Evolutionary conservation across 148 eudicot genomes (phyloP).

Genomic region (Bassia scoparia): DNA sequence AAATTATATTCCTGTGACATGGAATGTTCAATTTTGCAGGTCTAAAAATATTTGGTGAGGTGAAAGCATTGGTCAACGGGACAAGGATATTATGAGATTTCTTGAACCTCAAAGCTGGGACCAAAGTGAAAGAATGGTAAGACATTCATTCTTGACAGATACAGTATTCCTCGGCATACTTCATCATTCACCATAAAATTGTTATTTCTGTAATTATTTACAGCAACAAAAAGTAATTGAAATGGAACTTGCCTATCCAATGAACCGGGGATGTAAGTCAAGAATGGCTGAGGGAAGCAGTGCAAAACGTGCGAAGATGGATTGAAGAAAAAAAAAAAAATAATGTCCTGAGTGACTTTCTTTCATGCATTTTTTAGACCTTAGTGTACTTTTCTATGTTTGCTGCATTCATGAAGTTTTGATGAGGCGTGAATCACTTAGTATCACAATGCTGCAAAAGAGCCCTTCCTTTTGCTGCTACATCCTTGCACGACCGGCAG

Average conservation of each 20-base stretch:
- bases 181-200: neutral
- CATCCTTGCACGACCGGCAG: neutral
- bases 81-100: conserved; percentile 72
- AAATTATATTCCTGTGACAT: neutral
- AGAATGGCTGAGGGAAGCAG: conserved; percentile 72
- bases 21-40: conserved; percentile 37
- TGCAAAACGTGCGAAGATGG: conserved; percentile 65
- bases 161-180: too few species aligned
- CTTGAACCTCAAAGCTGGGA: conserved; percentile 79
- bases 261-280: conserved; percentile 65
- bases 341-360: neutral
- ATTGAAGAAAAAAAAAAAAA: too few species aligned
- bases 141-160: too few species aligned
- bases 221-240: conserved; percentile 77
- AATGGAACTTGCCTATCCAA: conserved; percentile 85
- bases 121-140: conserved; percentile 70
- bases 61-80: conserved; percentile 70
- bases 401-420: neutral
- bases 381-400: neutral
- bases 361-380: neutral
- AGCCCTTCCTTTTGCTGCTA: neutral
- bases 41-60: conserved; percentile 68
- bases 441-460: neutral
- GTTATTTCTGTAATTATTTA: neutral
- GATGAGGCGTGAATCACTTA: neutral